Base-by-base conservation (phyloP, 306 rosid genomes). In the Erythrophleum fordii region DNA sequence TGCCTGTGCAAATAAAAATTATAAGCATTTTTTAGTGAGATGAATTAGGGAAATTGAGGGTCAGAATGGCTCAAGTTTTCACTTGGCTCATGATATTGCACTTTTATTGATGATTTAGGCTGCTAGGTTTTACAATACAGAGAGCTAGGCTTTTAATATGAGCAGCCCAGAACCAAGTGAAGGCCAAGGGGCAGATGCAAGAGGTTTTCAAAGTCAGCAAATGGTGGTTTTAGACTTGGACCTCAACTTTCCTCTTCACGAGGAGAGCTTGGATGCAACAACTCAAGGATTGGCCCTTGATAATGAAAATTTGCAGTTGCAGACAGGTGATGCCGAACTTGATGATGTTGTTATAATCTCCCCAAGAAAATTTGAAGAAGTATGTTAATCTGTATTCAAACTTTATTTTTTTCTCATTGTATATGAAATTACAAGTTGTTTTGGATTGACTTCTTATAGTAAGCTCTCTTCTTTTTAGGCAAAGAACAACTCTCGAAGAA, bases 331-430 rank as follows among this genome's bases (percentile, higher is more conserved):
- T 73, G 48, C 65, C 17, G 61, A 49, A 31, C 44, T 51, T 18
- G 51, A 73, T 52, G 77, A 73, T 11, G 77, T 73, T 52, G 52
- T 20, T 34, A 20, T 53, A 37, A 53, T 73, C 35, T 73, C 77
- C 49, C 52, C 77, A 6, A 22, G 66, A 61, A 55, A 73, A 35
- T 73, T 53, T 53, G 77, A 73, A 73, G 77, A 73, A 55, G 77
- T 73, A 53, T 53, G 77, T 39, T 37, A 55, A 8, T 35, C 51
- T 53, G 12, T 31, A 17, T 73, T 11, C 18, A 29, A 49, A 51
- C 60, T 23, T 42, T 11, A 23, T 8, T 17, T 18, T n/a, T 72
- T 35, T 66, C 12, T 34, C 25, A 18, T 71, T 48, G 4, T 71
- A 29, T 51, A 29, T 72, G 28, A 51, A 51, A 29, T 12, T 72